Evolutionary conservation across 192 early-diverging fungal species (phyloP), one percentile per base, ranked within the genome.

Genomic region (Polychytrium aggregatum): DNA sequence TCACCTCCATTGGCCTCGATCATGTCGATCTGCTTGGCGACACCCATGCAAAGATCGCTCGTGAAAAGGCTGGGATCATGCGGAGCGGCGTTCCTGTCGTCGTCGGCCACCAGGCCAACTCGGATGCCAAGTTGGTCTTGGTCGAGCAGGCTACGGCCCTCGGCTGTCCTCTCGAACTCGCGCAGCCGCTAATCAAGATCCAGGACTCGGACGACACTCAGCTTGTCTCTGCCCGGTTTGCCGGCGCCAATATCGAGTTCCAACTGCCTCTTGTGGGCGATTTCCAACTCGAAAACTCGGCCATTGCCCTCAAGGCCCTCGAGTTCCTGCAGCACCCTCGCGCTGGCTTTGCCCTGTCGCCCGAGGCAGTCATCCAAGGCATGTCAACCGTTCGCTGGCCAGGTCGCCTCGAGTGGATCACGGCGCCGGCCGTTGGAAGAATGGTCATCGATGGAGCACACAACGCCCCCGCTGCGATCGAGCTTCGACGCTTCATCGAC

Each of bases 391-490:
- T 85, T 2, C 53, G 68, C 33, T 92, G 89, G 87, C 87, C 86
- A 0, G 92, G 92, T 11, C 72, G 92, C 3, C 50, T 97, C 44
- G 85, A 92, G 37, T 83, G 78, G 77, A 55, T 83, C 21, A 43
- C 46, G 17, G 22, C 62, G 11, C 29, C 46, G 10, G 41, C 34
- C 17, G 31, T 44, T 20, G 58, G 50, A 10, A 53, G 57, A 56
- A 48, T 97, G n/a, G 65, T 92, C 7, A 70, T 87, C 0, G 92
- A 97, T 54, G 93, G 93, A 11, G 90, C 90, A 2, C 93, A 97
- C 59, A 97, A 97, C 60, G 66, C 68, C 35, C 74, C 74, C 6
- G 89, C 86, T 0, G 81, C 82, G 0, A 41, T 48, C n/a, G 79
- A 63, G 21, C 62, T 97, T 24, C 53, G 78, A 9, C 64, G 57